Evolutionary conservation across 768 basidiomycete genomes (phyloP).

Genomic region (Mycena crocata): DNA sequence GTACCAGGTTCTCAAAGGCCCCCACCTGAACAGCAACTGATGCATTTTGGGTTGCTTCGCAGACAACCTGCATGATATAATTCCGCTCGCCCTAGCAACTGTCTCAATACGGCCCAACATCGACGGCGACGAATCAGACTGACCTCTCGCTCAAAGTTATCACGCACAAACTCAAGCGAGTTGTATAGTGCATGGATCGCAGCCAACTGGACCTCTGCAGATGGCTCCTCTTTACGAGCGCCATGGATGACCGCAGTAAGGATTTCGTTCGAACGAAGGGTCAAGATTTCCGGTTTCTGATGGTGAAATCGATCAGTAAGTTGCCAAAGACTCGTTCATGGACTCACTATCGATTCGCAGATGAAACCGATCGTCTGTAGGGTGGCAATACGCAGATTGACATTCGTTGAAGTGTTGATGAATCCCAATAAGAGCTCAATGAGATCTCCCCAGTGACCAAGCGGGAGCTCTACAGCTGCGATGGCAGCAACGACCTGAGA

Average conservation of each 20-base stretch:
- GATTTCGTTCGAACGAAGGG: constrained; percentile 94
- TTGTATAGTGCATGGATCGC: constrained; percentile 94
- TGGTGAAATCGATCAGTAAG: constrained; percentile 31
- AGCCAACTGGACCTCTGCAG: constrained; percentile 89
- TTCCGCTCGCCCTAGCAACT: constrained; percentile 90
- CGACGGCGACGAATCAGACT: constrained; percentile 40
- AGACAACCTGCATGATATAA: constrained; percentile 99
- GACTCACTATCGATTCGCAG: constrained; percentile 94
- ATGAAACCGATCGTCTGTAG: constrained; percentile 97
- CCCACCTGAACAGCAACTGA: constrained; percentile 90
- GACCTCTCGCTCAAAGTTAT: constrained; percentile 98
- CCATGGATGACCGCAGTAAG: constrained; percentile 98
- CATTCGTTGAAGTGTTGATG: constrained; percentile 79
- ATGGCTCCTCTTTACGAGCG: constrained; percentile 94
- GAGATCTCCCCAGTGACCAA: constrained; percentile 89
- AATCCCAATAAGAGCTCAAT: constrained; percentile 90
- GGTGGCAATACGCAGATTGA: constrained; percentile 85
- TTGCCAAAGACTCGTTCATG: constrained; percentile 16
- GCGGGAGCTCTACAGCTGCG: constrained; percentile 92
- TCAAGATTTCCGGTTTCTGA: constrained; percentile 94
- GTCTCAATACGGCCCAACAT: constrained; percentile 27
- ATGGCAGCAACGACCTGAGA: constrained; percentile 96
- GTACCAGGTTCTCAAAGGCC: constrained; percentile 94
- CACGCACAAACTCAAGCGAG: constrained; percentile 96
- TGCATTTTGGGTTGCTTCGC: constrained; percentile 94